These are phyloP conservation scores for Vaccinium macrocarpon DNA, from an alignment of 148 eudicot species.

Conservation along the genomic window DNA sequence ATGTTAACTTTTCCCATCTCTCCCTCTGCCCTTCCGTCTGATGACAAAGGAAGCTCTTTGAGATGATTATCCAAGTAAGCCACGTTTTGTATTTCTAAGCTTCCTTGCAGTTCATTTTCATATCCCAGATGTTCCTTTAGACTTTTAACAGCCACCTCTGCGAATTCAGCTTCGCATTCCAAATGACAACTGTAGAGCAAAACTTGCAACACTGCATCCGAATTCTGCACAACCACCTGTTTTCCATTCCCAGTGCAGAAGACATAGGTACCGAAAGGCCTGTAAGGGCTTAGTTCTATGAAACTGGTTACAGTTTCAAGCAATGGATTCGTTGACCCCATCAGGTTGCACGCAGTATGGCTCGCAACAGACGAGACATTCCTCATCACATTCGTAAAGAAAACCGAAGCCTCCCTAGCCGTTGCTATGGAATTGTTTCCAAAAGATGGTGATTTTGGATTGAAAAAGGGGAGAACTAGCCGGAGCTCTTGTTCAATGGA, in stretches of 20 bases:
- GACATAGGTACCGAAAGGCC: conserved; percentile 75
- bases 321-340: conserved; percentile 63
- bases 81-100: conserved; percentile 47
- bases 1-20: conserved; percentile 25
- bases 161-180: conserved; percentile 40
- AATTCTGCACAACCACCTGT: conserved; percentile 50
- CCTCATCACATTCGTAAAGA: conserved; percentile 50
- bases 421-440: conserved; percentile 20
- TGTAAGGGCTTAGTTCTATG: conserved; percentile 72
- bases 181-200: conserved; percentile 64
- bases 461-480: conserved; percentile 39
- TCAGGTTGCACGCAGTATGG: conserved; percentile 65
- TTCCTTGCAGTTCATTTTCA: conserved; percentile 42
- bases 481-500: conserved; percentile 38
- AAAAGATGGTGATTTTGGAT: conserved; percentile 39
- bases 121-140: conserved; percentile 54
- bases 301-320: conserved; percentile 52
- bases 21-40: conserved; percentile 20
- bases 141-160: conserved; percentile 42
- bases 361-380: conserved; percentile 52
- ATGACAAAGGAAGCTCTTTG: conserved; percentile 58
- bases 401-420: conserved; percentile 24
- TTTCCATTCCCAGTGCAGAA: conserved; percentile 64
- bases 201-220: conserved; percentile 72
- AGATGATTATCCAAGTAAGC: conserved; percentile 42